phyloP scores from a whole-genome alignment of 2,329 filamentous ascomycete species.

The Neoarthrinium moseri region DNA sequence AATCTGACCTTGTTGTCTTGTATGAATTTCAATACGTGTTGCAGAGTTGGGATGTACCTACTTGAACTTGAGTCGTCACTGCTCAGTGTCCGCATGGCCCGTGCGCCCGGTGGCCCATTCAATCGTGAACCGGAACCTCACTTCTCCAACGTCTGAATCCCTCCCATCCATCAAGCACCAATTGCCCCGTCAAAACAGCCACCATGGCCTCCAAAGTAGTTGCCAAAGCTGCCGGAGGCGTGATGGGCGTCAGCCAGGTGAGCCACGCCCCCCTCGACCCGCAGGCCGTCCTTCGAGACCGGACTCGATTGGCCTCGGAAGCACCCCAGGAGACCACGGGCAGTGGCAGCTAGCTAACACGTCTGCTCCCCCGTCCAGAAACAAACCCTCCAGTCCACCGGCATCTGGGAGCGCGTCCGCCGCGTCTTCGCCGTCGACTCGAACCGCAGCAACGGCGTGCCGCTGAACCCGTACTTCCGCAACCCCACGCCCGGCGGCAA shows the following conservation, averaged over 20 bases:
- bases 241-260: constrained; percentile 61
- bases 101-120: too few relatives aligned
- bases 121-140: too few relatives aligned
- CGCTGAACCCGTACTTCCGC: constrained; percentile 89
- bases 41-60: too few relatives aligned
- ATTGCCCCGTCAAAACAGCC: constrained; percentile 26
- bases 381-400: constrained; percentile 89
- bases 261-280: constrained; percentile 1
- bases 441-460: constrained; percentile 85
- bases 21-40: too few relatives aligned
- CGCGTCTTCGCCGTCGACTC: constrained; percentile 77
- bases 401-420: constrained; percentile 84
- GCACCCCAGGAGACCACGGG: too few relatives aligned
- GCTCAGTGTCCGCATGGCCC: too few relatives aligned
- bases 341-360: too few relatives aligned
- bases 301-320: too few relatives aligned
- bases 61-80: too few relatives aligned
- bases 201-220: constrained; percentile 62
- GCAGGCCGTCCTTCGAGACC: neutral
- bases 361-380: constrained; percentile 71
- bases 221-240: constrained; percentile 53
- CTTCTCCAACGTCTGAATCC: constrained; percentile 1
- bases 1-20: too few relatives aligned
- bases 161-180: constrained; percentile 12
- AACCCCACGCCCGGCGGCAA: constrained; percentile 76